Percentiles rank a stretch among this genome's conserved stretches.
Conservation (phyloP, 1,284 basidiomycete species). For the Rhodotorula sp. region DNA sequence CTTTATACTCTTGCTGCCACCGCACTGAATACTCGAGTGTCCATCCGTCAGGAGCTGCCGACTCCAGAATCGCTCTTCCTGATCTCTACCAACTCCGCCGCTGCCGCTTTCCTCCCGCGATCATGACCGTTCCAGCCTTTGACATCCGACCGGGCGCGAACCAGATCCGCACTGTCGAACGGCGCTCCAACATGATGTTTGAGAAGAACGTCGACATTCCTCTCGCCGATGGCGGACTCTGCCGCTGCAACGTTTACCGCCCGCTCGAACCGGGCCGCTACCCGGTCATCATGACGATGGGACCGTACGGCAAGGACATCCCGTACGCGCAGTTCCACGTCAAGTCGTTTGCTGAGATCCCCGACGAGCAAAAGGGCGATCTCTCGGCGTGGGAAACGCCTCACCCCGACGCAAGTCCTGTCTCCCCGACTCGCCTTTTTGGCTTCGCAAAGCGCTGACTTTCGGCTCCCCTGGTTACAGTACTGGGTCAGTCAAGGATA, state of each 20-base stretch:
- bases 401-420: slow-evolving; percentile 32
- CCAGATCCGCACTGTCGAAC: slow-evolving; percentile 3
- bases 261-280: slow-evolving; percentile 42
- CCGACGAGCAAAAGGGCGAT: slow-evolving; percentile 46
- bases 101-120: neutral
- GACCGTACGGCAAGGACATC: slow-evolving; percentile 48
- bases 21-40: too few species aligned
- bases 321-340: slow-evolving; percentile 45
- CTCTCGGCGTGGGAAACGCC: slow-evolving; percentile 48
- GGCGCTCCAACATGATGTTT: slow-evolving; percentile 12
- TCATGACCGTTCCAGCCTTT: slow-evolving; percentile 5
- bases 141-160: slow-evolving; percentile 9
- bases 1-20: too few species aligned
- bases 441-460: neutral
- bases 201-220: slow-evolving; percentile 48
- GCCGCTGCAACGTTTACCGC: slow-evolving; percentile 46
- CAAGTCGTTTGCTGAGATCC: slow-evolving; percentile 44
- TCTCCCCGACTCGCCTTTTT: neutral
- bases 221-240: slow-evolving; percentile 44
- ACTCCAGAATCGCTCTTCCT: neutral
- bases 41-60: neutral
- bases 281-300: slow-evolving; percentile 47
- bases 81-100: neutral
- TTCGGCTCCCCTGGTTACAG: neutral
- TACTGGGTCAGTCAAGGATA: slow-evolving; percentile 48